phyloP scores from a whole-genome alignment of 371 early-diverging fungal genomes.

The Mucor indicus region DNA sequence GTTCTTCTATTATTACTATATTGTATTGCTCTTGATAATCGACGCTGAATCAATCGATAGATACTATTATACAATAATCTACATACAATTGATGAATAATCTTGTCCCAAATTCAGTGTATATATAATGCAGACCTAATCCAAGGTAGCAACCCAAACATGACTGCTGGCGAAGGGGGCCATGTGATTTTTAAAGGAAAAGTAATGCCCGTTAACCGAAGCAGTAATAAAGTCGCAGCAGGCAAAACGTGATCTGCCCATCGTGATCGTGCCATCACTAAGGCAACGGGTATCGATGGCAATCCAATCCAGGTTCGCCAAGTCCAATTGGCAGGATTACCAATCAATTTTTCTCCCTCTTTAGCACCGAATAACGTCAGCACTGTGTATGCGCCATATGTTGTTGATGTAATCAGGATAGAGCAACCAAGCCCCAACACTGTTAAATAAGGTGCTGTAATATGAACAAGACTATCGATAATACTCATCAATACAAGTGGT shows the following conservation, averaged over 20 bases:
- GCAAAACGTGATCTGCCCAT: constrained; percentile 36
- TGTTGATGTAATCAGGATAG: constrained; percentile 48
- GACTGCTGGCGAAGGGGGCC: constrained; percentile 56
- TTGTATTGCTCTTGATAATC: not conserved
- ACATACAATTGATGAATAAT: not conserved
- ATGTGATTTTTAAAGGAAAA: constrained; percentile 42
- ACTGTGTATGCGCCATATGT: constrained; percentile 65
- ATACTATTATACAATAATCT: constrained; percentile 54
- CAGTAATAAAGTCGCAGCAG: constrained; percentile 28
- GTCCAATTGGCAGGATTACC: constrained; percentile 59
- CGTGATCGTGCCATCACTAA: constrained; percentile 59
- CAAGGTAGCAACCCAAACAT: constrained; percentile 58
- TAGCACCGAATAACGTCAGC: constrained; percentile 59
- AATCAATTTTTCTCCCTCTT: constrained; percentile 55
- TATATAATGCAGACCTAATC: constrained; percentile 35
- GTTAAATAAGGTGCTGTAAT: constrained; percentile 59
- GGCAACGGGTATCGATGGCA: constrained; percentile 62
- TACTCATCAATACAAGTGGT: constrained; percentile 43
- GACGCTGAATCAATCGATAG: constrained; percentile 20
- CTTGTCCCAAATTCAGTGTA: not conserved
- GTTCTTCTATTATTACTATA: constrained; percentile 3
- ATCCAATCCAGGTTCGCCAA: constrained; percentile 61
- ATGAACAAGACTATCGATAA: constrained; percentile 49
- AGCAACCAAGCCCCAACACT: constrained; percentile 54
- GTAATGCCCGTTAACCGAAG: constrained; percentile 22